Conservation (phyloP, 192 early-diverging fungal species). For the Umbelopsis ramanniana region DNA sequence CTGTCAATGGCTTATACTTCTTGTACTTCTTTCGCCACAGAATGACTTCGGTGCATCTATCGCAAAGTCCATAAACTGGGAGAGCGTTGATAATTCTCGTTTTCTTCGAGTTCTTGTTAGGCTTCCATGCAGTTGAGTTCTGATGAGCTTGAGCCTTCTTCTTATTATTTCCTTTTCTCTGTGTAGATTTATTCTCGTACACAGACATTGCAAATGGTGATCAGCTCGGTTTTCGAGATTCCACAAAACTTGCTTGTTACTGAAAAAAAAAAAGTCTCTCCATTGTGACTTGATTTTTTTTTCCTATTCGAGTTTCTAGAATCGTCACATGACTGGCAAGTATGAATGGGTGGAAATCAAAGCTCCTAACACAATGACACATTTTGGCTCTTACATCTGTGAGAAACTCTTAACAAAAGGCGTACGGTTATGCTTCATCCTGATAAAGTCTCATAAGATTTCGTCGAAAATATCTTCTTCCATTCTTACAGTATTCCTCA, state of each 20-base stretch:
- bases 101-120: conserved; percentile 85
- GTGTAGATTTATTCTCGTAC: conserved; percentile 51
- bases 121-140: conserved; percentile 84
- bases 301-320: no score
- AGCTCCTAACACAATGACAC: no score
- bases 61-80: conserved; percentile 82
- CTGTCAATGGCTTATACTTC: conserved; percentile 97
- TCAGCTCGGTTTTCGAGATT: neutral
- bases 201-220: conserved; percentile 31
- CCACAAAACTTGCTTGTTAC: neutral
- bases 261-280: neutral
- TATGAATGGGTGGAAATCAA: no score
- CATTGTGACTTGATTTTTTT: no score
- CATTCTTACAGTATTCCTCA: no score
- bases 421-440: no score
- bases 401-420: no score
- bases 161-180: conserved; percentile 60
- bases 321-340: no score
- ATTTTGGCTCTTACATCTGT: no score
- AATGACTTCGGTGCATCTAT: conserved; percentile 75
- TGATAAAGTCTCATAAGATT: no score
- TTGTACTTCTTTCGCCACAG: conserved; percentile 90
- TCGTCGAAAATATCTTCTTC: no score
- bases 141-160: conserved; percentile 90
- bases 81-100: conserved; percentile 74